These are phyloP conservation scores for Pogostemon cablin DNA, from an alignment of 257 asterid genomes.

Conservation along the genomic window DNA sequence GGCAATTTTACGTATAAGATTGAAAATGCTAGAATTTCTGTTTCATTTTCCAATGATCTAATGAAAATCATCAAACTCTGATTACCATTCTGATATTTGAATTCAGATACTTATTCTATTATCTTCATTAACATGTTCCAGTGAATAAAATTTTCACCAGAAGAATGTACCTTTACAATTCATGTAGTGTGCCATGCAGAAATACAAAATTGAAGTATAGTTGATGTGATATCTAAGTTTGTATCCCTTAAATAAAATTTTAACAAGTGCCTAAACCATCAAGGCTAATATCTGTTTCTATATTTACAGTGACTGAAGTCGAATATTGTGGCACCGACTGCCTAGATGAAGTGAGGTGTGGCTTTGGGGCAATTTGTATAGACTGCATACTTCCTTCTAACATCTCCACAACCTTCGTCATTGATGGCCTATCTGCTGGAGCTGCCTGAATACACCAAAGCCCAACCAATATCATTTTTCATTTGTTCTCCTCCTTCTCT, in stretches of 20 bases:
- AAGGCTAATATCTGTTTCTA: constrained; percentile 20
- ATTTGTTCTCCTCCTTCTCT: constrained; percentile 33
- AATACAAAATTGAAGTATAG: background rate
- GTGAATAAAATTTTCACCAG: background rate
- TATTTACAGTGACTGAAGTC: constrained; percentile 28
- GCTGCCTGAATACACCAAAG: constrained; percentile 58
- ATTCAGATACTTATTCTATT: too few species aligned
- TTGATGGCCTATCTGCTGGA: constrained; percentile 63
- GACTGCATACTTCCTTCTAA: constrained; percentile 51
- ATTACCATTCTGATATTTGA: too few species aligned
- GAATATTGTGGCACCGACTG: constrained; percentile 21
- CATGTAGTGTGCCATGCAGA: background rate
- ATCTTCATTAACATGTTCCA: too few species aligned
- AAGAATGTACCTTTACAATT: background rate
- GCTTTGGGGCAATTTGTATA: constrained; percentile 61
- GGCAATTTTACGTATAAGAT: too few species aligned
- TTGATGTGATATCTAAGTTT: background rate
- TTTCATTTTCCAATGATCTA: too few species aligned
- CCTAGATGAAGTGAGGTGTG: constrained; percentile 37
- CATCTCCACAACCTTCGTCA: constrained; percentile 64
- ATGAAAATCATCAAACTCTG: too few species aligned
- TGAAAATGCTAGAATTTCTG: too few species aligned
- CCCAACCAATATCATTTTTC: constrained; percentile 45
- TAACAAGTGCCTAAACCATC: constrained; percentile 22
- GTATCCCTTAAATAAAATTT: constrained; percentile 3